phyloP scores from a whole-genome alignment of 305 asterid species.

The Salvia sclarea region DNA sequence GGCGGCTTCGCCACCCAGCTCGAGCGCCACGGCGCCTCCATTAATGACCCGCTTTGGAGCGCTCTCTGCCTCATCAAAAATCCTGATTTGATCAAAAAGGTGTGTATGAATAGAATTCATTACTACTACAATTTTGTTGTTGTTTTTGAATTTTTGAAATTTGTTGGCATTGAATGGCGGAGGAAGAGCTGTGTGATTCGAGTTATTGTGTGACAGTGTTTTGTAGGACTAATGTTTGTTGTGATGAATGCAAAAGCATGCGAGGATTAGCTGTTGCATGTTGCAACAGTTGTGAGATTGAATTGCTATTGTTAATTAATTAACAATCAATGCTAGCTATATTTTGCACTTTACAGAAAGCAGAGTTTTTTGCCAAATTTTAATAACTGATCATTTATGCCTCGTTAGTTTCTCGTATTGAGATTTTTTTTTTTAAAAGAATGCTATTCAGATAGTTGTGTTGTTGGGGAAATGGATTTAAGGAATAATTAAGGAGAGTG shows the following conservation, averaged over 20 bases:
- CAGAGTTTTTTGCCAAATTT: not conserved
- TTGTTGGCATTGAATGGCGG: too few species aligned
- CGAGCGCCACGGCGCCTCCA: conserved; percentile 68
- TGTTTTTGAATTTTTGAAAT: not conserved
- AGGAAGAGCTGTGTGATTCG: too few species aligned
- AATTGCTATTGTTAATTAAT: too few species aligned
- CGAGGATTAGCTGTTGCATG: too few species aligned
- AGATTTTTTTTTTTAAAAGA: not conserved
- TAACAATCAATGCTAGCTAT: conserved; percentile 1
- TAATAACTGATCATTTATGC: not conserved
- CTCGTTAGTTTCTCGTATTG: not conserved
- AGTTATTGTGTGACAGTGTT: too few species aligned
- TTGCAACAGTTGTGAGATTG: not conserved
- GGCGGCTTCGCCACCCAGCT: conserved; percentile 85
- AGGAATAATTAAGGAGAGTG: too few species aligned
- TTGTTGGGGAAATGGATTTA: not conserved
- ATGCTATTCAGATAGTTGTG: not conserved
- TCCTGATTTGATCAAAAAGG: conserved; percentile 64
- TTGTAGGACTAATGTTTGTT: too few species aligned
- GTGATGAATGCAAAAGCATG: too few species aligned
- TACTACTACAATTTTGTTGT: not conserved
- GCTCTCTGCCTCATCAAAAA: conserved; percentile 68
- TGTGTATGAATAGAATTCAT: not conserved
- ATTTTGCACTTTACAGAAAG: not conserved
- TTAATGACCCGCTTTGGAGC: conserved; percentile 83